Base-by-base conservation (phyloP, 2,329 filamentous ascomycete species). In the Rhytidhysteron rufulum region DNA sequence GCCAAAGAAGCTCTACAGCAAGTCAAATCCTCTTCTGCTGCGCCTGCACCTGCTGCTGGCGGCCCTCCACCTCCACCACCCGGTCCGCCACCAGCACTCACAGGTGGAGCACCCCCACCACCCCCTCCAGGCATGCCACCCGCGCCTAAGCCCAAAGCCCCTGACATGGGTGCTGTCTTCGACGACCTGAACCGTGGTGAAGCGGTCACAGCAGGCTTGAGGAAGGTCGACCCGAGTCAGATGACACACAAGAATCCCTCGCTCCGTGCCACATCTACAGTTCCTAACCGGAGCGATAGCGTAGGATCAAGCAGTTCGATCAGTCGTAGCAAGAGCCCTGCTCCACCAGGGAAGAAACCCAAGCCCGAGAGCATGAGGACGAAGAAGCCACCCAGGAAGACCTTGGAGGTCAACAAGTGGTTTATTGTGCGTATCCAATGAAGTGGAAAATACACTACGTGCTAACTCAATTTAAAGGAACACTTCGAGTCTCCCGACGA, bases 211-310 rank as follows among this genome's bases (percentile, higher is more conserved):
- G 82, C 87, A 50, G 83, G 86, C 22, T 76, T 98, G 25, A 85
- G 86, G 51, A 98, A 96, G 73, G 93, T 98, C 36, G 91, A 96
- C 70, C 85, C 84, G 61, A 93, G 86, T 39, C 78, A 97, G 66
- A 96, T 96, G 91, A 98, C 93, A 44, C 93, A 98, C 71, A 97
- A 97, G 74, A 98, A 98, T 68, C 93, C 93, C 11, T 80, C 83
- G 8, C 74, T 98, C 42, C 83, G 93, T 47, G 79, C 86, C 18
- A 74, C 74, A 45, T 85, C 86, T 10, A 77, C 80, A 2, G 87
- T 91, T 3, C 75, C 86, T 1, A 74, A 74, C 42, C 70, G 77
- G 42, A 75, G 74, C 39, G 69, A 73, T 17, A 75, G 74, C 44
- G 72, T 73, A 30, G 65, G 69, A 10, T 74, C 75, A 22, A n/a